phyloP scores from a whole-genome alignment of 306 rosid genomes.

The Corylus avellana region DNA sequence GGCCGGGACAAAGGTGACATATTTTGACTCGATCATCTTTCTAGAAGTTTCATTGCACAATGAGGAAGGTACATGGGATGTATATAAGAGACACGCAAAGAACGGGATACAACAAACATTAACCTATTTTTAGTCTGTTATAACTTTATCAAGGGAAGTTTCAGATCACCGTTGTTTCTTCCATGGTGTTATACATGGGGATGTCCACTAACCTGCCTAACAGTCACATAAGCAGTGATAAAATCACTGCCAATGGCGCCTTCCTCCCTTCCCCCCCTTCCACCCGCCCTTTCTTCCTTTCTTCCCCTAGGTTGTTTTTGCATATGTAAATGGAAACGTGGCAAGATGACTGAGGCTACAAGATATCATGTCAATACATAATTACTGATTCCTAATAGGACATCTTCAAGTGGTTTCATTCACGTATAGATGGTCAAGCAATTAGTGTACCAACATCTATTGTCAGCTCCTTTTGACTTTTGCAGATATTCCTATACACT shows the following conservation, averaged over 20 bases:
- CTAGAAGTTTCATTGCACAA: not conserved
- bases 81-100: not conserved
- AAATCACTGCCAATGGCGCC: not conserved
- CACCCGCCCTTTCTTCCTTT: not conserved
- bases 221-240: not conserved
- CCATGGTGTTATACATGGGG: not conserved
- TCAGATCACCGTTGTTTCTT: not conserved
- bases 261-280: not conserved
- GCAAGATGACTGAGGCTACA: not conserved
- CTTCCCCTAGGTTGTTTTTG: not conserved
- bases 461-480: not conserved
- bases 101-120: not conserved
- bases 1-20: conserved; percentile 5
- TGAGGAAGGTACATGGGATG: not conserved
- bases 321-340: not conserved
- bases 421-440: not conserved
- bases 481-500: not conserved
- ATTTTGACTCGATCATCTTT: conserved; percentile 10
- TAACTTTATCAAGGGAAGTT: not conserved
- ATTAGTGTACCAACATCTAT: not conserved
- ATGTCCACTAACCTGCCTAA: not conserved
- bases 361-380: not conserved
- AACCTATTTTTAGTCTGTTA: not conserved
- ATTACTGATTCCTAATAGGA: not conserved
- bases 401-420: not conserved